A percentile compares a stretch with the other conserved stretches of the same genome.
Evolutionary conservation across 1,139 yeast species (phyloP).

Genomic region (Pichiaceae sp.): DNA sequence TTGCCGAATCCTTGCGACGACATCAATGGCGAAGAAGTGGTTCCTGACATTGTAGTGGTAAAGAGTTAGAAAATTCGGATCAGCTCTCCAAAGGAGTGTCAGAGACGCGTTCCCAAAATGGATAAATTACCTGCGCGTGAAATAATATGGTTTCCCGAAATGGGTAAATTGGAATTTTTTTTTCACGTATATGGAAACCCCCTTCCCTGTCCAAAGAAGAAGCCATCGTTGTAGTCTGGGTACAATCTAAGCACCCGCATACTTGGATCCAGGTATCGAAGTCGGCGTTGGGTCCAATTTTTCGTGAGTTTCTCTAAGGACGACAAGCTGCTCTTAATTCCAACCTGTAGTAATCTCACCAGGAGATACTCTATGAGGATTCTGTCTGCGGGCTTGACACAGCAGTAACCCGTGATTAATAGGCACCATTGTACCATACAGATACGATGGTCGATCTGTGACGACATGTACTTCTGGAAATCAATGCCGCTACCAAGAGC

Average conservation of each 20-base stretch:
- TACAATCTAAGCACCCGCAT: constrained; percentile 8
- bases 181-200: constrained; percentile 1
- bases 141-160: not conserved
- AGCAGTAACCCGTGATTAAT: constrained; percentile 22
- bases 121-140: not conserved
- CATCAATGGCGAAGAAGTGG: constrained; percentile 13
- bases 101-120: no score
- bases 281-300: constrained; percentile 16
- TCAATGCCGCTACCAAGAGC: constrained; percentile 5
- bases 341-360: constrained; percentile 10
- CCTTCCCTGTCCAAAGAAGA: constrained; percentile 2
- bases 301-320: constrained; percentile 11
- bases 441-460: constrained; percentile 23
- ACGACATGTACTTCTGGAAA: constrained; percentile 10
- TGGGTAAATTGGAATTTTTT: not conserved
- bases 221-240: constrained; percentile 5
- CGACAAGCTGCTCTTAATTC: constrained; percentile 15
- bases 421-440: constrained; percentile 27
- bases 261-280: constrained; percentile 6
- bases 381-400: constrained; percentile 19
- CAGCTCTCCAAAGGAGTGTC: constrained; percentile 1
- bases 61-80: not conserved
- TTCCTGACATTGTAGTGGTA: constrained; percentile 7
- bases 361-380: constrained; percentile 15
- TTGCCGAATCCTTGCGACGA: constrained; percentile 8